Evolutionary conservation across 2,329 filamentous ascomycete genomes (phyloP), one percentile per base, ranked within the genome.

Genomic region (Phyllosticta citrichinensis): DNA sequence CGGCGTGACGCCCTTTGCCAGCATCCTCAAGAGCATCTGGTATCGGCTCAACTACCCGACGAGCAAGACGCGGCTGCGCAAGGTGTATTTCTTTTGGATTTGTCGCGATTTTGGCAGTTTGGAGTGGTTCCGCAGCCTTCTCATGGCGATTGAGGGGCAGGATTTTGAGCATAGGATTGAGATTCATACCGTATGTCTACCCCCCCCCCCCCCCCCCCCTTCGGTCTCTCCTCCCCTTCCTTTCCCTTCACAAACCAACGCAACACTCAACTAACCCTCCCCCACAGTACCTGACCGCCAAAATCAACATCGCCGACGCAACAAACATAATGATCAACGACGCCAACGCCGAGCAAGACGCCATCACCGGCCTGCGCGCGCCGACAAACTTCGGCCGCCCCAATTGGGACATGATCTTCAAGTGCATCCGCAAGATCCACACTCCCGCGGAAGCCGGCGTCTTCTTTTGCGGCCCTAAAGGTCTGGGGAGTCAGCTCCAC

Each of bases 321-420:
- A 91, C 88, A 54, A 93, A 94, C 76, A 93, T 94, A 77, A 93
- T 93, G 88, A 91, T 93, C 80, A 92, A 93, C 77, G 88, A 92
- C 68, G 88, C 87, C 71, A 89, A 91, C 70, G 87, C 87, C 66
- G 88, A 93, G 71, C 88, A 87, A 74, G 89, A 94, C 72, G 85
- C 89, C 68, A 92, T 94, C 71, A 94, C 89, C 0, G 89, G 90
- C 60, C 81, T 94, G 30, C 82, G 88, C 56, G 87, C 88, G 60
- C 89, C 89, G 20, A 94, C 89, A 52, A 94, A 91, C 77, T 91
- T 94, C 71, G 90, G 90, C 59, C 81, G 89, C 24, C 90, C 90
- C 17, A 93, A 94, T 76, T 94, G 90, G 90, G 88, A 94, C 71
- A 90, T 90, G 83, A 89, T 95, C 68, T 94, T 94, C 78, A 83